Base-by-base conservation (phyloP, 768 basidiomycete genomes). In the Inosperma sp. region DNA sequence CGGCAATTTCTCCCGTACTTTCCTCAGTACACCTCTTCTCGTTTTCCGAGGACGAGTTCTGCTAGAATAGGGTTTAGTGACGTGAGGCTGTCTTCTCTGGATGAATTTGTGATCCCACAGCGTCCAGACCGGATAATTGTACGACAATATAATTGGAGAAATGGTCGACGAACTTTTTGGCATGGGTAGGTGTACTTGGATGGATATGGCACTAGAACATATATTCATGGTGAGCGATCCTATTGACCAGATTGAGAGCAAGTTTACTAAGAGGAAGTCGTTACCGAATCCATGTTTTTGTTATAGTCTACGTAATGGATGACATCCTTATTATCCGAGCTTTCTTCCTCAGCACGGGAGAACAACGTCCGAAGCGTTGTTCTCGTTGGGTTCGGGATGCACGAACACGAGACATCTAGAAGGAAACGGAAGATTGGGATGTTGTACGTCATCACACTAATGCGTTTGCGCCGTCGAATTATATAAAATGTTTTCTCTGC, bases 301-400 rank as follows among this genome's bases (percentile, higher is more conserved):
- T 63, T 81, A 63, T 80, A 91, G 65, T 92, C 89, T 13, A 91
- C 77, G 49, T 93, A 93, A 59, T 91, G 86, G 23, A 92, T 64
- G 2, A 72, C 78, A 6, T 68, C 66, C 22, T 52, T 27, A 35
- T 59, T 50, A 22, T 54, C 47, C n/a, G n/a, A n/a, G n/a, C n/a
- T n/a, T 16, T 27, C 9, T 17, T 59, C 53, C 36, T 81, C 74
- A 2, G 78, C 73, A 6, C 60, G 62, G 0, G 71, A 59, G 53
- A 90, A 83, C 5, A 88, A 62, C 2, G 70, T 63, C 35, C 81
- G 83, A 13, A 93, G 71, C 0, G 86, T 84, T 0, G 90, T 91
- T 88, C 51, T 82, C 80, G 3, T 78, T 70, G 53, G 90, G 84
- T 7, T 92, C 60, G 61, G 87, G 77, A 35, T 82, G 81, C 5